Base-by-base conservation (phyloP, 2,329 filamentous ascomycete genomes). In the Talaromyces sp. region DNA sequence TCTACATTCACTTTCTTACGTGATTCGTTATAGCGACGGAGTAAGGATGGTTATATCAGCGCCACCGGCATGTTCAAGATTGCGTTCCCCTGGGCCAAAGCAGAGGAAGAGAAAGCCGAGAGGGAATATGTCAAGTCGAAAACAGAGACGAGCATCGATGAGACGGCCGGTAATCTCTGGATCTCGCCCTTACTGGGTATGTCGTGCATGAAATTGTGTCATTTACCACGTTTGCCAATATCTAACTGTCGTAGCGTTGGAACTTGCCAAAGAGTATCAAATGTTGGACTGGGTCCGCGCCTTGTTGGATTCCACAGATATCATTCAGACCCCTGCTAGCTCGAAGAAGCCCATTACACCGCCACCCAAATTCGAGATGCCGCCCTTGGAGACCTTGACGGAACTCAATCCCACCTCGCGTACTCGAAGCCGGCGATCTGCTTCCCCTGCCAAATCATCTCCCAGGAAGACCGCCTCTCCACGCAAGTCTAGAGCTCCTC, bases 81-180 rank as follows among this genome's bases (percentile, higher is more conserved):
- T 56, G 85, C 87, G 13, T 89, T 88, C 70, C 87, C 87, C 1
- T 87, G 86, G 86, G 86, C 86, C 27, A 85, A 86, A 65, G 73
- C 81, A 37, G 80, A 84, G 2, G 86, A 89, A 69, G 87, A 89
- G 70, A 79, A 81, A 50, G 75, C 75, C 2, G 87, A 89, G 74
- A 85, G 87, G 69, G 84, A 85, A 62, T 93, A 92, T 79, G 89
- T 99, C 79, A 97, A 97, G 82, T 87, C 86, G 7, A 88, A 95
- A 33, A 80, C 87, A 39, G 90, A 90, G 35, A 96, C 93, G 10
- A 96, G 93, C 71, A 85, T 85, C 64, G 93, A 98, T 75, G 95
- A 98, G 83, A 93, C 95, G 35, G 95, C 95, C 31, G 95, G 95
- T 54, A 99, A 97, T 77, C 88, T 99, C 61, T 99, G 95, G 95